Base-by-base conservation (phyloP, 2,329 filamentous ascomycete species). In the Aspergillus fructus region DNA sequence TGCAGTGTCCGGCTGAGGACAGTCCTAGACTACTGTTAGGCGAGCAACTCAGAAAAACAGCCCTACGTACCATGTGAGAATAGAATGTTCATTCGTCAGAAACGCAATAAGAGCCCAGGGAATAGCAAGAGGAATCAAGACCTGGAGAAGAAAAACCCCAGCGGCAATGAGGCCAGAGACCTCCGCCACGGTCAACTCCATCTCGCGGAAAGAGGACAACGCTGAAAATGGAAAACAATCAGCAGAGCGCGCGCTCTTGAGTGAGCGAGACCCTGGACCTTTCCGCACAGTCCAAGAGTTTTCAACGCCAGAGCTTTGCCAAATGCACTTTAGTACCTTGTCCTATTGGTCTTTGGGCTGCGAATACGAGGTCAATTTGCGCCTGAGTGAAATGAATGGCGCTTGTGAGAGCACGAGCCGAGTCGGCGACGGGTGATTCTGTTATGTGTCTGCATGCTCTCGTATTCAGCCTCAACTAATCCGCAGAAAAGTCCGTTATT, bases 91-190 rank as follows among this genome's bases (percentile, higher is more conserved):
- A 37, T 78, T 71, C 9, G 63, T 64, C 5, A 79, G 34, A 37
- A 37, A 37, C 2, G 34, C 34, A n/a, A 37, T 37, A 13, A 37
- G 15, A 7, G 34, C 34, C 34, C 34, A 37, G 15, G 34, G 34
- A n/a, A 37, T 37, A n/a, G 34, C 34, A 37, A 37, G 34, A 7
- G 34, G 34, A 8, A 37, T 15, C 34, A 37, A n/a, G 0, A 15
- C 6, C 13, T 37, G 34, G 4, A 37, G 4, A 5, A 37, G 0
- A n/a, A 37, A 37, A 7, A 37, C 65, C 12, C 62, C 71, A 2
- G 73, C 72, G 21, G 74, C 74, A 48, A 78, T 76, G 40, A 76
- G 67, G 53, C 74, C 76, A 39, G 76, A 74, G 15, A 76, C 72
- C 54, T 76, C 64, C 46, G 71, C 74, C 33, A 78, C 65, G 2